phyloP scores from a whole-genome alignment of 805 yeast genomes.

The Metschnikowia dekortorum region DNA sequence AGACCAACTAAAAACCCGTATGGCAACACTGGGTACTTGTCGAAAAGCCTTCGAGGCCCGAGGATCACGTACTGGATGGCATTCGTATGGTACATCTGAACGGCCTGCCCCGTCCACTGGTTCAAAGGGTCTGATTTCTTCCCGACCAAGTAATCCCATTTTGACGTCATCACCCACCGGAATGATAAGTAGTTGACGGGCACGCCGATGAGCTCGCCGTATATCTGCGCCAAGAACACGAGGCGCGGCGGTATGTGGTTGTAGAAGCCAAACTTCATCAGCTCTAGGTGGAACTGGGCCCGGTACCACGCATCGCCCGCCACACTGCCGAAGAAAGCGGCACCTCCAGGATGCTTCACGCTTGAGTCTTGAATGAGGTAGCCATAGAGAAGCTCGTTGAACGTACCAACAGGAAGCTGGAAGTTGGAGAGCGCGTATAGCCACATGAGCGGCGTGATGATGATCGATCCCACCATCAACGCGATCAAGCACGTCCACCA shows the following conservation, averaged over 20 bases:
- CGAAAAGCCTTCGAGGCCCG: slow-evolving; percentile 44
- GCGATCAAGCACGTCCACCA: slow-evolving; percentile 45
- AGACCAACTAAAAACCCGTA: slow-evolving; percentile 42
- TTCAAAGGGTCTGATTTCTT: slow-evolving; percentile 39
- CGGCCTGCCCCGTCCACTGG: slow-evolving; percentile 50
- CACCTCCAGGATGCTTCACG: slow-evolving; percentile 44
- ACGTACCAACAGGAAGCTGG: slow-evolving; percentile 49
- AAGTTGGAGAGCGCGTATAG: slow-evolving; percentile 48
- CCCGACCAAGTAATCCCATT: slow-evolving; percentile 35
- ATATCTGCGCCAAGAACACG: slow-evolving; percentile 48
- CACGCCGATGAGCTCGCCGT: slow-evolving; percentile 51
- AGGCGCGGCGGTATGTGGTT: slow-evolving; percentile 49
- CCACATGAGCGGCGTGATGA: slow-evolving; percentile 48
- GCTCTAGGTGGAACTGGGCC: slow-evolving; percentile 38
- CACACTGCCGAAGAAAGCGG: slow-evolving; percentile 46
- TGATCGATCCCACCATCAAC: slow-evolving; percentile 39
- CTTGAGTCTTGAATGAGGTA: slow-evolving; percentile 34
- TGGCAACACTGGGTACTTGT: slow-evolving; percentile 40
- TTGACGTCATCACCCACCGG: slow-evolving; percentile 42
- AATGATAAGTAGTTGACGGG: slow-evolving; percentile 48
- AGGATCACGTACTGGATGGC: slow-evolving; percentile 49
- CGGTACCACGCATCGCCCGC: slow-evolving; percentile 53
- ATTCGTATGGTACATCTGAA: slow-evolving; percentile 41
- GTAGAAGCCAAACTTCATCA: slow-evolving; percentile 50
- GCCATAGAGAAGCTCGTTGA: slow-evolving; percentile 48